Evolutionary conservation across 345 rosid genomes (phyloP).

Genomic region (Lumnitzera racemosa): DNA sequence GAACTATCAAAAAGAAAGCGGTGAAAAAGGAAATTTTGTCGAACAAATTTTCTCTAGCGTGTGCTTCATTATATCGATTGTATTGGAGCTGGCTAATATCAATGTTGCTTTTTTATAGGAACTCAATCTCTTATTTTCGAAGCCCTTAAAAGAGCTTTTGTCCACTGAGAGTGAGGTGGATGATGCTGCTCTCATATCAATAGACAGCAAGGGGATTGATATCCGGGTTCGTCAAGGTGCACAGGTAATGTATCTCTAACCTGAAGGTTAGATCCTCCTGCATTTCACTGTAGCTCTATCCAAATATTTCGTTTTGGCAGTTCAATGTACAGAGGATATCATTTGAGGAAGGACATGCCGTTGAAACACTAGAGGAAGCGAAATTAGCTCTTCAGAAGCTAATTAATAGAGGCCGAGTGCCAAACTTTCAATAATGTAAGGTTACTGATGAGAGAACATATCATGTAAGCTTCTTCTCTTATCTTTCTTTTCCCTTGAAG

Average conservation of each 20-base stretch:
- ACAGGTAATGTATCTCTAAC: constrained; percentile 39
- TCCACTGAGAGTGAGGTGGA: constrained; percentile 69
- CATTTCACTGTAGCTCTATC: too few species aligned
- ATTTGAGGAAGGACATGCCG: constrained; percentile 57
- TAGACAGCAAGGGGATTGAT: constrained; percentile 93
- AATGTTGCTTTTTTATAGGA: constrained; percentile 32
- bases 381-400: constrained; percentile 74
- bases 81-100: too few species aligned
- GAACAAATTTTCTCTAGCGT: not conserved
- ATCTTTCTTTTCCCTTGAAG: too few species aligned
- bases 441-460: not conserved
- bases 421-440: constrained; percentile 30
- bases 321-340: constrained; percentile 87
- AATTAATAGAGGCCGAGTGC: constrained; percentile 53
- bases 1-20: not conserved
- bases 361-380: constrained; percentile 87
- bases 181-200: constrained; percentile 90
- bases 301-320: constrained; percentile 21
- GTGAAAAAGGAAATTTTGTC: not conserved
- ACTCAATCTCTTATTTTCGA: constrained; percentile 75
- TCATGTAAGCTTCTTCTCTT: not conserved
- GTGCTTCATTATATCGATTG: not conserved
- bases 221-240: constrained; percentile 94
- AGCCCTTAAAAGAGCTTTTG: constrained; percentile 64
- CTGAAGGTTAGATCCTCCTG: not conserved